These are phyloP conservation scores for Aspergillus puulaauensis DNA, from an alignment of 2,329 filamentous ascomycete species.

Conservation along the genomic window DNA sequence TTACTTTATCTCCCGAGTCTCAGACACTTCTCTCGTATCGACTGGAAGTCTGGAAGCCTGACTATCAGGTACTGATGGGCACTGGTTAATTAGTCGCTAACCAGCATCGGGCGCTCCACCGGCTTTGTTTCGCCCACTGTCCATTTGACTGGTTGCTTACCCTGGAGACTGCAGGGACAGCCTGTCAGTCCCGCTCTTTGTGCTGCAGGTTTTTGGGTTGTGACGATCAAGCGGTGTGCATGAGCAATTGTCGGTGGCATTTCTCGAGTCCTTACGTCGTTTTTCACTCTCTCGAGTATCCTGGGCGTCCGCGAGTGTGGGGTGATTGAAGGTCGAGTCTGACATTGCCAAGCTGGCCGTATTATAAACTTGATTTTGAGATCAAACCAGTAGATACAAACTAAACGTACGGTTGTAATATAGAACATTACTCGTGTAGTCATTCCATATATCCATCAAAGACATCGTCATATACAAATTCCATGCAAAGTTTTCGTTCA, in stretches of 20 bases:
- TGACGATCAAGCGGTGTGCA: conserved; percentile 6
- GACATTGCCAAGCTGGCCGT: neutral
- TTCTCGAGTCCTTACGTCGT: neutral
- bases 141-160: neutral
- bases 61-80: conserved; percentile 4
- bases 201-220: neutral
- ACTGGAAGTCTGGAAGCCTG: neutral
- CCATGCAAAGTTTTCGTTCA: neutral
- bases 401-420: conserved; percentile 2
- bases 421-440: conserved; percentile 10
- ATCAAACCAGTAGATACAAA: conserved; percentile 1
- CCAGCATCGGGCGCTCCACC: conserved; percentile 2
- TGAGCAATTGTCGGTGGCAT: conserved; percentile 1
- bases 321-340: neutral
- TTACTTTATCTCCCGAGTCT: neutral
- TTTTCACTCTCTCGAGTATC: neutral
- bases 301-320: neutral
- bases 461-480: conserved; percentile 3
- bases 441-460: conserved; percentile 12
- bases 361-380: neutral
- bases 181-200: conserved; percentile 3
- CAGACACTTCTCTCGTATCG: neutral
- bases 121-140: neutral
- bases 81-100: neutral
- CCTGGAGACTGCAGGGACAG: conserved; percentile 9